phyloP scores from a whole-genome alignment of 495 filamentous ascomycete genomes.

The Penicillium turbatum region DNA sequence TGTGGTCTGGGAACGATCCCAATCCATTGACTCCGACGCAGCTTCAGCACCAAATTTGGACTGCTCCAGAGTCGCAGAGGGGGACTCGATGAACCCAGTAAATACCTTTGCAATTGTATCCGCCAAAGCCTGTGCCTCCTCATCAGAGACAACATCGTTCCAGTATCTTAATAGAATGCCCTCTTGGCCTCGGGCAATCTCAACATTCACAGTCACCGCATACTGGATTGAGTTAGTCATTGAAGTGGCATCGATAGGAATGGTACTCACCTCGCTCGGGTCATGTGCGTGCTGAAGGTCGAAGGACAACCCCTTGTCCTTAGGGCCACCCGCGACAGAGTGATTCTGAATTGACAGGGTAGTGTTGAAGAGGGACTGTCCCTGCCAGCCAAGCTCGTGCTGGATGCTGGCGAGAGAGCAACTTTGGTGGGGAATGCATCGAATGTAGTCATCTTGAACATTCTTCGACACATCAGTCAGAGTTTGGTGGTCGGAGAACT shows the following conservation, averaged over 20 bases:
- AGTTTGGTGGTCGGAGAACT: conserved; percentile 29
- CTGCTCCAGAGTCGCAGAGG: conserved; percentile 20
- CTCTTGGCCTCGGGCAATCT: conserved; percentile 39
- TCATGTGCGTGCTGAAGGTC: conserved; percentile 41
- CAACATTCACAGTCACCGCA: conserved; percentile 46
- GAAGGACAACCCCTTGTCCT: conserved; percentile 37
- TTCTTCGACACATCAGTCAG: conserved; percentile 40
- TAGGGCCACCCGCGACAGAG: conserved; percentile 27
- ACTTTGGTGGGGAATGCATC: conserved; percentile 47
- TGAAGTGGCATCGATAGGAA: not conserved
- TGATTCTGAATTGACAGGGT: conserved; percentile 53
- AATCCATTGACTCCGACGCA: conserved; percentile 3
- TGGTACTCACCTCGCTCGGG: conserved; percentile 41
- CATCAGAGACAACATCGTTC: conserved; percentile 42
- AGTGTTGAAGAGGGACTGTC: conserved; percentile 54
- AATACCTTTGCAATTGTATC: conserved; percentile 34
- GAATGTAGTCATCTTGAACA: conserved; percentile 48
- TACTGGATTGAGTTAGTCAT: conserved; percentile 30
- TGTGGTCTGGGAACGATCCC: conserved; percentile 13
- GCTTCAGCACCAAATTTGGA: conserved; percentile 14
- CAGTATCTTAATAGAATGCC: conserved; percentile 49
- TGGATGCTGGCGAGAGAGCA: conserved; percentile 53
- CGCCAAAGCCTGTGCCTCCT: conserved; percentile 31
- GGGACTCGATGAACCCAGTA: conserved; percentile 32
- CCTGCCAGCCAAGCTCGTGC: conserved; percentile 48